A percentile compares a stretch with the other conserved stretches of the same genome.
phyloP scores from a whole-genome alignment of 2,329 filamentous ascomycete genomes.

The Monosporascus sp. region DNA sequence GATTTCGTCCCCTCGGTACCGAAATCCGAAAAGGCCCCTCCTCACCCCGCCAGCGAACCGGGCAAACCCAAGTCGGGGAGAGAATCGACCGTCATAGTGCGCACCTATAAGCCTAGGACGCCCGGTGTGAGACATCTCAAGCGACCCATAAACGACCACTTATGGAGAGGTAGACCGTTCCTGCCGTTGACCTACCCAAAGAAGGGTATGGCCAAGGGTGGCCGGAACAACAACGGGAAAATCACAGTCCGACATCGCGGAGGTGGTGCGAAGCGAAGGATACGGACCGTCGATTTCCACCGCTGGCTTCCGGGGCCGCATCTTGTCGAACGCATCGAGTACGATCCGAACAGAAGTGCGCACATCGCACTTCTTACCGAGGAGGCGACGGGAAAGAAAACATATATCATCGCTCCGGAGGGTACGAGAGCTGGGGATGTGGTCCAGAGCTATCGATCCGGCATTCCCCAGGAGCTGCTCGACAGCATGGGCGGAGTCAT shows the following conservation, averaged over 20 bases:
- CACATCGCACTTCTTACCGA: conserved; percentile 86
- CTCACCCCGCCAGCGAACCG: conserved; percentile 7
- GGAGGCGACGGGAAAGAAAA: conserved; percentile 67
- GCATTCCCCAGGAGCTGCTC: conserved; percentile 81
- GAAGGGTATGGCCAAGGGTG: conserved; percentile 88
- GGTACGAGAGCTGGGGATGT: conserved; percentile 88
- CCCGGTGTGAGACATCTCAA: conserved; percentile 88
- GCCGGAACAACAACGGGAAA: conserved; percentile 79
- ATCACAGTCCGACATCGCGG: conserved; percentile 89
- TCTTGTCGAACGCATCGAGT: conserved; percentile 87
- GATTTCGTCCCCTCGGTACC: conserved; percentile 10
- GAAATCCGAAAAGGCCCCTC: conserved; percentile 11
- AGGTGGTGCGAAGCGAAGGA: conserved; percentile 86
- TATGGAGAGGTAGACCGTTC: conserved; percentile 89
- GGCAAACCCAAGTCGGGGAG: conserved; percentile 11
- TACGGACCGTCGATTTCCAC: conserved; percentile 85
- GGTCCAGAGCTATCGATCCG: conserved; percentile 85
- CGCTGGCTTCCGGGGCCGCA: conserved; percentile 76
- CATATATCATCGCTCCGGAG: conserved; percentile 93
- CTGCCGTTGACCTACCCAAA: conserved; percentile 83
- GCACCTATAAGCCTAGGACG: conserved; percentile 89
- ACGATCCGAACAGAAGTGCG: conserved; percentile 87
- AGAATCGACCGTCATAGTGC: conserved; percentile 47
- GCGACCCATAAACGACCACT: conserved; percentile 89
- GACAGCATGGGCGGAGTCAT: conserved; percentile 88